These are phyloP conservation scores for Tulasnella sp. DNA, from an alignment of 768 basidiomycete species.

Conservation along the genomic window DNA sequence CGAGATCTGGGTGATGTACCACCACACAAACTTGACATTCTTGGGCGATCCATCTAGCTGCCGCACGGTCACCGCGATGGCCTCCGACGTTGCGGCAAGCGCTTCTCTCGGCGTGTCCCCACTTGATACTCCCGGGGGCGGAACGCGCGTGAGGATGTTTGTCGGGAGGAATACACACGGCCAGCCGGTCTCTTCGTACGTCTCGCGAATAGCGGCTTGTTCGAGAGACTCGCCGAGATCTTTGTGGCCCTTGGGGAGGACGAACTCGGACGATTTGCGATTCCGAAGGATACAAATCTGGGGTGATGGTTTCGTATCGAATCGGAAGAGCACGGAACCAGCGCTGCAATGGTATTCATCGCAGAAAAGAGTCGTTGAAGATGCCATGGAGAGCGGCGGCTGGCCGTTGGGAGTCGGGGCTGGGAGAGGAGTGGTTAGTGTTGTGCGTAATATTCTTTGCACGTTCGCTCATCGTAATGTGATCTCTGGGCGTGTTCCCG, in stretches of 20 bases:
- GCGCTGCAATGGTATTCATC: conserved; percentile 12
- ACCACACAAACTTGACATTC: conserved; percentile 15
- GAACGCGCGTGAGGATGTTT: conserved; percentile 44
- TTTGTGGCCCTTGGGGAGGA: conserved; percentile 43
- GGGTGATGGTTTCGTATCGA: neutral
- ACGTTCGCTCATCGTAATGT: neutral
- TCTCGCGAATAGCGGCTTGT: conserved; percentile 44
- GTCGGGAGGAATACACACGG: conserved; percentile 38
- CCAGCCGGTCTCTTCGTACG: conserved; percentile 55
- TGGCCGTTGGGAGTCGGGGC: neutral
- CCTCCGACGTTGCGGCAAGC: conserved; percentile 4
- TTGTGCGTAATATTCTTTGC: neutral
- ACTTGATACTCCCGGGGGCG: conserved; percentile 32
- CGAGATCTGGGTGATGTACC: conserved; percentile 17
- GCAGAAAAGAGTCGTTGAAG: conserved; percentile 8
- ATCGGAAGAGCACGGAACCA: conserved; percentile 14
- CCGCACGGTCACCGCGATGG: conserved; percentile 15
- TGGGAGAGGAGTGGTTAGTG: neutral
- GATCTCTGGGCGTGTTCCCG: too few relatives aligned
- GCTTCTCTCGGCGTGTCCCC: conserved; percentile 8
- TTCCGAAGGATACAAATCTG: conserved; percentile 26
- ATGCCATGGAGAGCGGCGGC: neutral
- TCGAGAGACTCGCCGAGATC: conserved; percentile 43
- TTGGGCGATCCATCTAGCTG: neutral
- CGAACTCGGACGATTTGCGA: conserved; percentile 24